Percentiles rank a stretch among this genome's conserved stretches.
phyloP scores from a whole-genome alignment of 345 rosid species.

The Mercurialis annua region DNA sequence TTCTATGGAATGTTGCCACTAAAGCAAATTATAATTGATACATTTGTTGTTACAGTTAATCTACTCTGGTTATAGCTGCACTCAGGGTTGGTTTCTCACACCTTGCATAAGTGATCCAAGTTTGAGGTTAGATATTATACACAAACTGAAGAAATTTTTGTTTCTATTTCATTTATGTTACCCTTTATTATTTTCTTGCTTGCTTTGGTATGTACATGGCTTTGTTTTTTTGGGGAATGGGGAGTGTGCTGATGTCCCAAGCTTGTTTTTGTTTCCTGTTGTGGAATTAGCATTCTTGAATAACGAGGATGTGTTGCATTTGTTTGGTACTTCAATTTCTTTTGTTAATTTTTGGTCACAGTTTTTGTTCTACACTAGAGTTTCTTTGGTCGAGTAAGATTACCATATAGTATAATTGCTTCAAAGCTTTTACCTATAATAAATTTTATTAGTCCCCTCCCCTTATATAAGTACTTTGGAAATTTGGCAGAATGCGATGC shows the following conservation, averaged over 20 bases:
- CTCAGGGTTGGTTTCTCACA: constrained; percentile 97
- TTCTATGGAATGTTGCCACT: constrained; percentile 7
- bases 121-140: constrained; percentile 60
- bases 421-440: neutral
- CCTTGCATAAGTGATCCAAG: constrained; percentile 84
- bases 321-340: neutral
- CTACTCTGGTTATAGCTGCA: constrained; percentile 86
- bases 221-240: neutral
- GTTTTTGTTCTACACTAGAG: neutral
- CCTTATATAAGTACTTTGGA: no score
- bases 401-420: neutral
- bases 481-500: neutral
- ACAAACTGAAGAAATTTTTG: constrained; percentile 2
- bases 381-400: neutral
- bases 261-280: neutral
- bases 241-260: neutral
- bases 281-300: neutral
- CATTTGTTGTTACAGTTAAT: constrained; percentile 55
- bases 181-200: neutral
- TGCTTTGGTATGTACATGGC: neutral
- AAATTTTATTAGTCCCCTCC: no score
- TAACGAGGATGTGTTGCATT: neutral
- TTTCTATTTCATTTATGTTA: neutral
- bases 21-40: constrained; percentile 10
- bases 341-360: neutral